phyloP scores from a whole-genome alignment of 768 basidiomycete genomes.

The Hydnomerulius pinastri region DNA sequence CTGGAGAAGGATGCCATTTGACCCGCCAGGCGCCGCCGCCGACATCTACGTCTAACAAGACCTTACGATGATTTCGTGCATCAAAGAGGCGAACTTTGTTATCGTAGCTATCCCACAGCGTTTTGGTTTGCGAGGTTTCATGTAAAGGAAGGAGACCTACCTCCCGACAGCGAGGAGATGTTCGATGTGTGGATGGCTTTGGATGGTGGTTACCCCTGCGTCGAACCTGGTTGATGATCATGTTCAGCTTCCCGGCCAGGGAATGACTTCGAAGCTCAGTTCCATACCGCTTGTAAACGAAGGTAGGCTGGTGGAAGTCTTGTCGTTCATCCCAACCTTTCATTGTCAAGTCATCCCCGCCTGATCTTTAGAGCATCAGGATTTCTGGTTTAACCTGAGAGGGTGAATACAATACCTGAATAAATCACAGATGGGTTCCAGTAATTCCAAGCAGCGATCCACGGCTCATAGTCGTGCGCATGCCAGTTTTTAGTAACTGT shows the following conservation, averaged over 20 bases:
- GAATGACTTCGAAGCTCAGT: not conserved
- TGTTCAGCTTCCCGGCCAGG: not conserved
- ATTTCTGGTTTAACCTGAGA: not conserved
- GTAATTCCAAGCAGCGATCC: slow-evolving; percentile 90
- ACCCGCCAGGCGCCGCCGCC: slow-evolving; percentile 96
- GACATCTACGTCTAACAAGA: slow-evolving; percentile 62
- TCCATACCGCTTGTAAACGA: slow-evolving; percentile 70
- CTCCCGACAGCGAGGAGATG: slow-evolving; percentile 90
- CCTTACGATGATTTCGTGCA: slow-evolving; percentile 59
- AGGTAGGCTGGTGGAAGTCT: slow-evolving; percentile 57
- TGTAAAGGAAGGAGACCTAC: slow-evolving; percentile 39
- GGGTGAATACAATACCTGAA: slow-evolving; percentile 58
- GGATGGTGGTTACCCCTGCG: slow-evolving; percentile 90
- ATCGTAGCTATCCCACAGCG: slow-evolving; percentile 67
- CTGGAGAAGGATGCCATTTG: slow-evolving; percentile 86
- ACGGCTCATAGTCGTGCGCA: slow-evolving; percentile 93
- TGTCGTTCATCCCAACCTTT: slow-evolving; percentile 90
- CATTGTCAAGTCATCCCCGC: slow-evolving; percentile 89
- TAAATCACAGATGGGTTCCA: slow-evolving; percentile 82
- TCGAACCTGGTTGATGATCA: slow-evolving; percentile 64
- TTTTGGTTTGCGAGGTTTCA: not conserved
- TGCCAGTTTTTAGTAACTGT: slow-evolving; percentile 63
- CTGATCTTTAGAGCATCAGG: slow-evolving; percentile 39
- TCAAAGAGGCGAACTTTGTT: slow-evolving; percentile 81
- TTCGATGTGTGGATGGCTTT: slow-evolving; percentile 78